A percentile compares a stretch with the other conserved stretches of the same genome.
These are phyloP conservation scores for Umbelopsis vinacea DNA, from an alignment of 192 early-diverging fungal genomes.

Conservation along the genomic window DNA sequence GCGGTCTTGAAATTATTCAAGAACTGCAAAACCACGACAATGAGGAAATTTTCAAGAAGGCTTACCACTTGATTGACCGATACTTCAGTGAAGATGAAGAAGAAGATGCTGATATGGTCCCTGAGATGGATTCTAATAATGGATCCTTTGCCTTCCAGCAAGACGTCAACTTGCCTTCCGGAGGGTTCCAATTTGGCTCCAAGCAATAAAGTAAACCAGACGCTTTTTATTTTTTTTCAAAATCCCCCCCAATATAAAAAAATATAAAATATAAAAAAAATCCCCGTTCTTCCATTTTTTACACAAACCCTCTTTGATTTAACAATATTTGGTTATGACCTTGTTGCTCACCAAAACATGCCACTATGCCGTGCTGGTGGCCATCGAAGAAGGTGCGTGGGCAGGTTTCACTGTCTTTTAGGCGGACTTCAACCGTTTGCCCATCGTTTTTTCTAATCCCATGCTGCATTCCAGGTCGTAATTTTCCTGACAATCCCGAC, in stretches of 20 bases:
- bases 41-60: constrained; percentile 50
- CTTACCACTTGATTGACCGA: constrained; percentile 52
- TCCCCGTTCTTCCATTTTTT: neutral
- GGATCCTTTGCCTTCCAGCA: constrained; percentile 77
- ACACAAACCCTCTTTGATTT: neutral
- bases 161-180: constrained; percentile 65
- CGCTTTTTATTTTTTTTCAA: neutral
- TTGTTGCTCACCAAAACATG: constrained; percentile 42
- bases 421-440: neutral
- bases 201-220: neutral
- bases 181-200: constrained; percentile 75
- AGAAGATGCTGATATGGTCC: constrained; percentile 45
- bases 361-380: constrained; percentile 43
- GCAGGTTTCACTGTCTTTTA: constrained; percentile 12
- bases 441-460: neutral
- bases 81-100: constrained; percentile 53
- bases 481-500: constrained; percentile 30
- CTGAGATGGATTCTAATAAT: constrained; percentile 46
- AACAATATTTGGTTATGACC: constrained; percentile 30
- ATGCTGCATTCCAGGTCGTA: constrained; percentile 28
- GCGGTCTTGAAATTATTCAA: constrained; percentile 52
- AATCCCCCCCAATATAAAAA: constrained; percentile 2
- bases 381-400: constrained; percentile 40
- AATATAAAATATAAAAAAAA: constrained; percentile 12
- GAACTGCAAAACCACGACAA: constrained; percentile 54